These are phyloP conservation scores for Coriolopsis trogii DNA, from an alignment of 1,284 basidiomycete genomes.

Conservation along the genomic window DNA sequence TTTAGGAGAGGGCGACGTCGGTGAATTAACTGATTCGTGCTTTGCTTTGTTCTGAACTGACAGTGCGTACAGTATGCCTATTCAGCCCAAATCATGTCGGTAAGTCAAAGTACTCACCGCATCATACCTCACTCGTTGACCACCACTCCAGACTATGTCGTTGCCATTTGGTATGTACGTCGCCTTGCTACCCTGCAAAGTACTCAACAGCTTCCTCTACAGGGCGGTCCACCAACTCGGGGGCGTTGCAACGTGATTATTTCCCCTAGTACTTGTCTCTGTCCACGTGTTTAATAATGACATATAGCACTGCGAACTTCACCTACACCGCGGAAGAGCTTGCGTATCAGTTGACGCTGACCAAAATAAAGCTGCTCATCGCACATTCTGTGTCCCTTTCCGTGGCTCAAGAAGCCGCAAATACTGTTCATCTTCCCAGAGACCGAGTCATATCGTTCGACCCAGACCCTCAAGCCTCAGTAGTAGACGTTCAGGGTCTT, in stretches of 20 bases:
- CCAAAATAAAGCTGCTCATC: constrained; percentile 56
- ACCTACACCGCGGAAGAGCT: constrained; percentile 21
- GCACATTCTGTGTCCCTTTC: constrained; percentile 50
- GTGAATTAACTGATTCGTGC: constrained; percentile 8
- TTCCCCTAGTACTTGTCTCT: constrained; percentile 11
- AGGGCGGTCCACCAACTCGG: constrained; percentile 70
- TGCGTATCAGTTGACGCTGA: constrained; percentile 54
- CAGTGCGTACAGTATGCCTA: constrained; percentile 29
- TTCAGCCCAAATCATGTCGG: constrained; percentile 38
- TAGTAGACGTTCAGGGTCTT: constrained; percentile 35
- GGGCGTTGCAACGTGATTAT: constrained; percentile 59
- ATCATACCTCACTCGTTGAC: neutral
- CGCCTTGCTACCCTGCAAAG: neutral
- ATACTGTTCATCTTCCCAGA: constrained; percentile 46
- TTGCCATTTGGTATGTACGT: constrained; percentile 51
- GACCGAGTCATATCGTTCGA: constrained; percentile 57
- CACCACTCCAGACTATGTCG: constrained; percentile 56
- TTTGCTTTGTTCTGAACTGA: constrained; percentile 17
- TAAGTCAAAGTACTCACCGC: neutral
- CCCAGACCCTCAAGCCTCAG: constrained; percentile 9
- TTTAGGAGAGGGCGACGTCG: constrained; percentile 17
- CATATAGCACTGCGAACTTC: constrained; percentile 7
- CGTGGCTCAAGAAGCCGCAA: constrained; percentile 52
- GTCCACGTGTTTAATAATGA: neutral
- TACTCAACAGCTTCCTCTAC: neutral